Evolutionary conservation across 768 basidiomycete species (phyloP).

Genomic region (Dioszegia hungarica): DNA sequence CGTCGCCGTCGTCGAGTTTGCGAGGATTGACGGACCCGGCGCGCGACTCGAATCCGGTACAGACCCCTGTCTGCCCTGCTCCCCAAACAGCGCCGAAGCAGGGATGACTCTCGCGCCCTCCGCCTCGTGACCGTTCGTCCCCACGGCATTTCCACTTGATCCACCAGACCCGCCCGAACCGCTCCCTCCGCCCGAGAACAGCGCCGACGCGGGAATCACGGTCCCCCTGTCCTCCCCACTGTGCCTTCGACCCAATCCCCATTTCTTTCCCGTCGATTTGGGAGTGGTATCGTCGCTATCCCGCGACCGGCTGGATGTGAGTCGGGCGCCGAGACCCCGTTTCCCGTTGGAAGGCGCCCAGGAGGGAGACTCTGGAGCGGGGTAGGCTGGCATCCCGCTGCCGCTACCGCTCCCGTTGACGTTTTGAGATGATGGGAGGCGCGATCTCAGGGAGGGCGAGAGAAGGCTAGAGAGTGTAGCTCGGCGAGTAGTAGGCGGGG

Average conservation of each 20-base stretch:
- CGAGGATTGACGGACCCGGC: neutral
- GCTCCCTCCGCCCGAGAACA: no score
- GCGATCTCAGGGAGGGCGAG: neutral
- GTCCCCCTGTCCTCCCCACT: neutral
- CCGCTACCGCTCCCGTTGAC: no score
- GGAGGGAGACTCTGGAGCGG: neutral
- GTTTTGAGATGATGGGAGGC: neutral
- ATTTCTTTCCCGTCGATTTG: constrained; percentile 21
- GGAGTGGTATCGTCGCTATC: constrained; percentile 25
- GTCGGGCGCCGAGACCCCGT: constrained; percentile 2
- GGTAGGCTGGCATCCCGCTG: no score
- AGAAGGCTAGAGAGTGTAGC: neutral
- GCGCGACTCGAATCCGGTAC: neutral
- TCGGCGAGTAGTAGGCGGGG: neutral
- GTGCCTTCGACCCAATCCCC: constrained; percentile 16
- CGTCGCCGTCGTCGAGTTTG: neutral
- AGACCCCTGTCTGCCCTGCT: neutral
- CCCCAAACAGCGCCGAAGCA: constrained; percentile 3
- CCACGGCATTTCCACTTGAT: neutral
- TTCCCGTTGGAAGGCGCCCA: neutral
- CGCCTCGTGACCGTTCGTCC: neutral
- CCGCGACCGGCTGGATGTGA: constrained; percentile 21
- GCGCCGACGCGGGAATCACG: constrained; percentile 6
- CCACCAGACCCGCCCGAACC: no score
- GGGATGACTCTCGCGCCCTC: neutral